Conservation (phyloP, 2,329 filamentous ascomycete species). For the Zalaria obscura region DNA sequence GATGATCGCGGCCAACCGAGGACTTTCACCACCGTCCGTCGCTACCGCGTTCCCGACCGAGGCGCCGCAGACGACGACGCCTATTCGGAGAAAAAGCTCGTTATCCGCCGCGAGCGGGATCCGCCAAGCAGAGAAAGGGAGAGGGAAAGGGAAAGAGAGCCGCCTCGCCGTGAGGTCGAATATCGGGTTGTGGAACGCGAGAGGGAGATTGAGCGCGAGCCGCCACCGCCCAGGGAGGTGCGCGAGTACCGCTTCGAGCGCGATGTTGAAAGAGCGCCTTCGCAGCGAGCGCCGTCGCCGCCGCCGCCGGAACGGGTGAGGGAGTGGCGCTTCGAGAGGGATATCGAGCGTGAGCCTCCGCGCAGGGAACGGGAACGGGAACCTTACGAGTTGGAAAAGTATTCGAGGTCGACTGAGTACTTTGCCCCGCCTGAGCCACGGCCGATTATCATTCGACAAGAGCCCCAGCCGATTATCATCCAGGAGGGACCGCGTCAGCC, state of each 20-base stretch:
- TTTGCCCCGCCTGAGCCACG: slow-evolving; percentile 33
- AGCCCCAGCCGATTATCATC: slow-evolving; percentile 40
- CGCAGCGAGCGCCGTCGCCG: slow-evolving; percentile 20
- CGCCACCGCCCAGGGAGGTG: slow-evolving; percentile 10
- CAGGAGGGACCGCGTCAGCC: slow-evolving; percentile 36
- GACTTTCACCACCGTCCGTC: slow-evolving; percentile 42
- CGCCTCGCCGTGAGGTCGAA: slow-evolving; percentile 15
- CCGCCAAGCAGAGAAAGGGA: slow-evolving; percentile 17
- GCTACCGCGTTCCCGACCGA: slow-evolving; percentile 41
- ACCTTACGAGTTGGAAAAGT: slow-evolving; percentile 33
- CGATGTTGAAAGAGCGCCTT: slow-evolving; percentile 20
- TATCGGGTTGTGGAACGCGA: slow-evolving; percentile 19
- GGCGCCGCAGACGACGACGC: slow-evolving; percentile 17
- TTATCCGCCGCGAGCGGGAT: slow-evolving; percentile 22
- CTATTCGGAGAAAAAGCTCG: slow-evolving; percentile 32
- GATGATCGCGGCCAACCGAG: slow-evolving; percentile 19
- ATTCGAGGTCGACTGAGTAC: slow-evolving; percentile 38
- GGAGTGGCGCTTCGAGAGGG: slow-evolving; percentile 38
- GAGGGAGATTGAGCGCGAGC: slow-evolving; percentile 5
- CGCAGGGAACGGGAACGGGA: slow-evolving; percentile 22
- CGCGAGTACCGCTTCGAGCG: slow-evolving; percentile 22
- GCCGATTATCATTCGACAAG: slow-evolving; percentile 37
- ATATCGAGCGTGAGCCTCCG: slow-evolving; percentile 31
- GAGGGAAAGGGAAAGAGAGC: slow-evolving; percentile 20
- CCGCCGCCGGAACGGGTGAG: slow-evolving; percentile 32